Evolutionary conservation across 768 basidiomycete genomes (phyloP).

Genomic region (Ramaria rubella): DNA sequence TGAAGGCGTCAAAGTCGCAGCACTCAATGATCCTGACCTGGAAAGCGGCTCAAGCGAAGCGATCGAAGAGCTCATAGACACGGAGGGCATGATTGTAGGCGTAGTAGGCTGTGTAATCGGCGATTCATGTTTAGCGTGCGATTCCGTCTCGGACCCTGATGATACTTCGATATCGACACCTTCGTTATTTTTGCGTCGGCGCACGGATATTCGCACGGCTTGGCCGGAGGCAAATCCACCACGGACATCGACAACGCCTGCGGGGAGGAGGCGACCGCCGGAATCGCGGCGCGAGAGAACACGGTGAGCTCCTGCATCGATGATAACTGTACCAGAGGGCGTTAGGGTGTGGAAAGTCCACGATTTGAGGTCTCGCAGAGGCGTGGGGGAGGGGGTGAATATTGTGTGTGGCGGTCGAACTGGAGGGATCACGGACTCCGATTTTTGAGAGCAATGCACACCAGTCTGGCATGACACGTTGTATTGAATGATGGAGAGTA

Average conservation of each 20-base stretch:
- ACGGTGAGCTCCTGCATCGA: constrained; percentile 82
- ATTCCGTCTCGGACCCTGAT: constrained; percentile 26
- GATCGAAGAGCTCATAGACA: constrained; percentile 40
- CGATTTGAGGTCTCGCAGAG: constrained; percentile 80
- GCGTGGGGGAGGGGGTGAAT: constrained; percentile 68
- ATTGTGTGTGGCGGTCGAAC: constrained; percentile 80
- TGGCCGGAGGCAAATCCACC: constrained; percentile 93
- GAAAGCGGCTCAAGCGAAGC: constrained; percentile 40
- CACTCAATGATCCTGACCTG: constrained; percentile 32
- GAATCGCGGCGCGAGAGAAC: constrained; percentile 82
- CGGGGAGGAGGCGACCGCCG: constrained; percentile 87
- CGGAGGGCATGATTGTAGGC: constrained; percentile 38
- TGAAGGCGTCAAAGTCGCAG: constrained; percentile 18
- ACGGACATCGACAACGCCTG: constrained; percentile 79
- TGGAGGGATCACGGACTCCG: not conserved
- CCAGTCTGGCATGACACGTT: constrained; percentile 35
- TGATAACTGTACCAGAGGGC: constrained; percentile 81
- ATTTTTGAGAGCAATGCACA: not conserved
- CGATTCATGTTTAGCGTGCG: too few relatives aligned
- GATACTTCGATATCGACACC: constrained; percentile 14
- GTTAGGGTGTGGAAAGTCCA: constrained; percentile 97
- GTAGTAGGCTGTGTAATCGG: constrained; percentile 51
- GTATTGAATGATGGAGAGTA: constrained; percentile 78
- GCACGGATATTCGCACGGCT: constrained; percentile 78
- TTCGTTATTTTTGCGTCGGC: constrained; percentile 26